Evolutionary conservation across 768 basidiomycete genomes (phyloP).

Genomic region (Mycena belliarum): DNA sequence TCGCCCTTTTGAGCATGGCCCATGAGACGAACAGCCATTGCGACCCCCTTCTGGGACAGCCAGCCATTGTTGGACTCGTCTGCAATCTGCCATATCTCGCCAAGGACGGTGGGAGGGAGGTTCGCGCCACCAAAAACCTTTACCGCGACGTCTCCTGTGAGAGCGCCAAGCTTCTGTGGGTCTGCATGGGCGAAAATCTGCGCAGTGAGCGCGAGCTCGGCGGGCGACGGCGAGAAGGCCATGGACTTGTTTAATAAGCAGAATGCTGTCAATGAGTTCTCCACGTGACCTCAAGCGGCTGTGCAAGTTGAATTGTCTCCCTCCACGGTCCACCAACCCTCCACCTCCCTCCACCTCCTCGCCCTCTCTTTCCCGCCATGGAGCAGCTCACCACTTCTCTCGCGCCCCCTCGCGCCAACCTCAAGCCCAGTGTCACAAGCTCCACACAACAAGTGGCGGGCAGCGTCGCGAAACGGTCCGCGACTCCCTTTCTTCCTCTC

Average conservation of each 20-base stretch:
- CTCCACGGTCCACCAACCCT: neutral
- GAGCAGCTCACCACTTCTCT: slow-evolving; percentile 72
- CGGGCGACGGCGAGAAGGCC: slow-evolving; percentile 45
- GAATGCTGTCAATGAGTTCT: too few species aligned
- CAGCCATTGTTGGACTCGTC: slow-evolving; percentile 95
- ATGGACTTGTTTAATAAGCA: too few species aligned
- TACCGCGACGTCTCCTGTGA: slow-evolving; percentile 91
- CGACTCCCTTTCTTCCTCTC: slow-evolving; percentile 2
- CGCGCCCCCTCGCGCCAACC: slow-evolving; percentile 55
- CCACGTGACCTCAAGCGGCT: too few species aligned
- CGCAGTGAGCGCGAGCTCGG: slow-evolving; percentile 62
- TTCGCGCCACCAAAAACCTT: slow-evolving; percentile 83
- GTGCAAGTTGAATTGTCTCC: neutral
- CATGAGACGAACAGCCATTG: slow-evolving; percentile 86
- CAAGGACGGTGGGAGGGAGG: slow-evolving; percentile 73
- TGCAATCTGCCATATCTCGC: slow-evolving; percentile 91
- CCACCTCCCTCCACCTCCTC: neutral
- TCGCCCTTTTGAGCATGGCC: slow-evolving; percentile 91
- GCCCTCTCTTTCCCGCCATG: slow-evolving; percentile 33
- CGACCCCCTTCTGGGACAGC: slow-evolving; percentile 85
- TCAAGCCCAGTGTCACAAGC: slow-evolving; percentile 58
- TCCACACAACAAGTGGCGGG: slow-evolving; percentile 61
- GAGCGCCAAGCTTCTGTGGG: slow-evolving; percentile 75
- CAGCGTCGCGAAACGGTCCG: slow-evolving; percentile 83
- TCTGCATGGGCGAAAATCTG: slow-evolving; percentile 76